phyloP scores from a whole-genome alignment of 345 rosid genomes.

The Gossypium herbaceum region DNA sequence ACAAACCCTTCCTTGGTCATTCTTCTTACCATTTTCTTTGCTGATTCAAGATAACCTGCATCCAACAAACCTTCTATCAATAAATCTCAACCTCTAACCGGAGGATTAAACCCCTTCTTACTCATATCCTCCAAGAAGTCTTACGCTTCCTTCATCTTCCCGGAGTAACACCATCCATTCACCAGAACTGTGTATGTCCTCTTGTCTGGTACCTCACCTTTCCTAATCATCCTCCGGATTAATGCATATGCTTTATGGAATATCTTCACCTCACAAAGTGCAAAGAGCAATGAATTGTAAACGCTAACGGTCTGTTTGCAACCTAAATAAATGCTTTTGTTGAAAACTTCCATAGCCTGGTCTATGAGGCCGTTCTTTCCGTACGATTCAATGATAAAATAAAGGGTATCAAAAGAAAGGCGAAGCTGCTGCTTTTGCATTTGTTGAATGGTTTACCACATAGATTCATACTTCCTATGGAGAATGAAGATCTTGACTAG shows the following conservation, averaged over 20 bases:
- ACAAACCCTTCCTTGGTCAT: slow-evolving; percentile 69
- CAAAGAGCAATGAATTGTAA: slow-evolving; percentile 68
- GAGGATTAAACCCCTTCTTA: slow-evolving; percentile 75
- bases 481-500: slow-evolving; percentile 58
- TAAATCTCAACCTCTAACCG: slow-evolving; percentile 82
- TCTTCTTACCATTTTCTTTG: slow-evolving; percentile 69
- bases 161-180: slow-evolving; percentile 79
- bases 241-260: slow-evolving; percentile 84
- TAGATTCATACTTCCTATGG: slow-evolving; percentile 58
- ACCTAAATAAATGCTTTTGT: slow-evolving; percentile 43
- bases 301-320: slow-evolving; percentile 51
- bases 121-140: slow-evolving; percentile 87
- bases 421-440: slow-evolving; percentile 50
- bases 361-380: slow-evolving; percentile 72
- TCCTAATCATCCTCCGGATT: slow-evolving; percentile 78
- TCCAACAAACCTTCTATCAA: slow-evolving; percentile 75
- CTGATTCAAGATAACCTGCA: slow-evolving; percentile 76
- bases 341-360: slow-evolving; percentile 83
- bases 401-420: slow-evolving; percentile 51
- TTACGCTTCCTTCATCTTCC: slow-evolving; percentile 79
- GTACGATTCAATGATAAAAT: slow-evolving; percentile 63
- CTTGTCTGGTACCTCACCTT: slow-evolving; percentile 58
- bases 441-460: slow-evolving; percentile 78
- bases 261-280: slow-evolving; percentile 76
- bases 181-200: slow-evolving; percentile 60